Evolutionary conservation across 129 eudicot genomes (phyloP).

Genomic region (Centrapalus pauciflorus): DNA sequence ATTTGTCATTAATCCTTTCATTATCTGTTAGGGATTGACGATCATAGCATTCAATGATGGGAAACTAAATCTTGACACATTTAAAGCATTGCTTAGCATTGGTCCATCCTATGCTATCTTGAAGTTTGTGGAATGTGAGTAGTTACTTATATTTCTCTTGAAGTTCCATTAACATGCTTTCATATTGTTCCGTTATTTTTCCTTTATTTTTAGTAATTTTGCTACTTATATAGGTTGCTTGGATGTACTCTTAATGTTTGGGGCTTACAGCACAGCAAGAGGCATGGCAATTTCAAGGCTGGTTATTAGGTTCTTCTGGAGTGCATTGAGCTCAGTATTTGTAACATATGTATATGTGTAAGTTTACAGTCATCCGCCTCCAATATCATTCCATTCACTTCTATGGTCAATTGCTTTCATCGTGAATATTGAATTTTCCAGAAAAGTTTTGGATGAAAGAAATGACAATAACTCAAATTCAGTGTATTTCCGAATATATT

Average conservation of each 20-base stretch:
- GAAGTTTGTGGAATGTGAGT: constrained; percentile 85
- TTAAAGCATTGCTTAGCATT: constrained; percentile 66
- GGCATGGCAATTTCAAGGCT: constrained; percentile 96
- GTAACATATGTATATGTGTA: constrained; percentile 74
- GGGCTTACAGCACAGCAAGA: constrained; percentile 92
- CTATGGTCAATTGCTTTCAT: not conserved
- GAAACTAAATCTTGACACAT: constrained; percentile 52
- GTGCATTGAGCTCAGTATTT: constrained; percentile 63
- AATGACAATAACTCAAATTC: constrained; percentile 41
- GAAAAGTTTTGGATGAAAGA: constrained; percentile 77
- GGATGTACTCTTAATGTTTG: constrained; percentile 91
- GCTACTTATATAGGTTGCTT: constrained; percentile 47
- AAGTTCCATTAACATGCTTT: no score
- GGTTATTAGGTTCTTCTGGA: constrained; percentile 87
- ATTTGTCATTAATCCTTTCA: constrained; percentile 1
- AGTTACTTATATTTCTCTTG: not conserved
- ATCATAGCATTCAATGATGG: constrained; percentile 73
- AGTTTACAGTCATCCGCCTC: constrained; percentile 31
- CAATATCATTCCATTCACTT: not conserved
- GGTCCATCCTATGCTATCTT: constrained; percentile 87
- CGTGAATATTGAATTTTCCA: constrained; percentile 30
- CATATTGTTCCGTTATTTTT: not conserved
- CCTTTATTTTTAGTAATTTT: constrained; percentile 2
- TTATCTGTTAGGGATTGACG: constrained; percentile 60
- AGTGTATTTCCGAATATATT: constrained; percentile 64